Percentiles rank a stretch among this genome's conserved stretches.
Evolutionary conservation across 257 asterid genomes (phyloP).

Genomic region (Osmanthus fragrans): DNA sequence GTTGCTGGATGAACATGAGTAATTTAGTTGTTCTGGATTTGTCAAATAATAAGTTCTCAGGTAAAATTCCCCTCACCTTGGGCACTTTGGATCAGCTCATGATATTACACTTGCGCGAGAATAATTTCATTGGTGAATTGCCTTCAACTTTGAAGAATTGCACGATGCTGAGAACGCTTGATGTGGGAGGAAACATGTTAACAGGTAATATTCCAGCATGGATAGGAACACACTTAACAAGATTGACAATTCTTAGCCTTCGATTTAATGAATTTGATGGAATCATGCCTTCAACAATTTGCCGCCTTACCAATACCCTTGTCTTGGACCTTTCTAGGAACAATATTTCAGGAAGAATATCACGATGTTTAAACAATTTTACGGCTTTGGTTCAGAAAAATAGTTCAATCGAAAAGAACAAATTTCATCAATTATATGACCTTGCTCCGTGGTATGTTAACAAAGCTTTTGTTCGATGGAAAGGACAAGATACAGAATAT

Average conservation of each 20-base stretch:
- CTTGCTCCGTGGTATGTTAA: neutral
- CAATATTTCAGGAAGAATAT: conserved; percentile 19
- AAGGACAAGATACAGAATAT: conserved; percentile 15
- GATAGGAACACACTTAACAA: neutral
- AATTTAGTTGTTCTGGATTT: neutral
- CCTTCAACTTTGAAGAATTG: conserved; percentile 13
- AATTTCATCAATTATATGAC: too few relatives aligned
- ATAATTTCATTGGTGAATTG: conserved; percentile 20
- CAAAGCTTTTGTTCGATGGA: conserved; percentile 30
- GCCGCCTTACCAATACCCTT: conserved; percentile 14
- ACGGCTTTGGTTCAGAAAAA: neutral
- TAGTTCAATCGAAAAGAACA: neutral
- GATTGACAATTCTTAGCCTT: neutral
- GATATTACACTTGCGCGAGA: conserved; percentile 7
- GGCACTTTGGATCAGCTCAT: too few relatives aligned
- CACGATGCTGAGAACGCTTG: neutral
- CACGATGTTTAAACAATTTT: conserved; percentile 31
- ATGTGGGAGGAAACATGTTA: conserved; percentile 20
- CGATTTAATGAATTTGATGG: conserved; percentile 28
- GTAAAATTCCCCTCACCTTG: conserved; percentile 20
- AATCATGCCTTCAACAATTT: conserved; percentile 20
- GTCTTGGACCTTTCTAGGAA: conserved; percentile 36
- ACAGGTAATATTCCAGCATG: conserved; percentile 25
- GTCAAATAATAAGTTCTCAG: conserved; percentile 25
- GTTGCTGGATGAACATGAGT: conserved; percentile 20